phyloP scores from a whole-genome alignment of 2,329 filamentous ascomycete species.

The Xylaria sp. region DNA sequence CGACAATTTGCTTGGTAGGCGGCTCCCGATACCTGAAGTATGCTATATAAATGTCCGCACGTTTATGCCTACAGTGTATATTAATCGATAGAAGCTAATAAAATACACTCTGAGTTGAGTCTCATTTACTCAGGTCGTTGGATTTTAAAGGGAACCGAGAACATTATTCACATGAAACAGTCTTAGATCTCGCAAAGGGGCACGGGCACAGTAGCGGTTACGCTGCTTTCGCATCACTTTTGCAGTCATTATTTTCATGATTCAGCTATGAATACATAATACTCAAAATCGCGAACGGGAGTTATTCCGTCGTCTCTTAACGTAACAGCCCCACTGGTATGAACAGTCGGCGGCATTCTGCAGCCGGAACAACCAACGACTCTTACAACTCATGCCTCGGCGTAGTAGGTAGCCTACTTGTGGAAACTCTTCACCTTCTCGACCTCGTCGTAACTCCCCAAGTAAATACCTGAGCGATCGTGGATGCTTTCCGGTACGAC shows the following conservation, averaged over 20 bases:
- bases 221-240: not conserved
- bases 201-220: not conserved
- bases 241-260: slow-evolving; percentile 3
- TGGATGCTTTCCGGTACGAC: slow-evolving; percentile 93
- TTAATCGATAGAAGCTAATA: not conserved
- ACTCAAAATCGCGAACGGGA: not conserved
- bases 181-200: not conserved
- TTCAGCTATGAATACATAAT: slow-evolving; percentile 1
- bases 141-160: too few relatives aligned
- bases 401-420: slow-evolving; percentile 55
- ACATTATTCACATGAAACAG: not conserved
- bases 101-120: not conserved
- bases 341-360: not conserved
- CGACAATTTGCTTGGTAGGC: not conserved
- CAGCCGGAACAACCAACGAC: not conserved
- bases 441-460: slow-evolving; percentile 93
- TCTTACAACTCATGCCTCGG: not conserved
- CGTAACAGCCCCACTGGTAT: not conserved
- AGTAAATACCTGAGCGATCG: slow-evolving; percentile 93
- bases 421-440: slow-evolving; percentile 92
- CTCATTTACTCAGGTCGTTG: not conserved
- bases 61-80: not conserved
- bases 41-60: not conserved
- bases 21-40: not conserved
- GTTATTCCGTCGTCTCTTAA: not conserved